These are phyloP conservation scores for Aspergillus floridensis DNA, from an alignment of 2,329 filamentous ascomycete genomes.

Conservation along the genomic window DNA sequence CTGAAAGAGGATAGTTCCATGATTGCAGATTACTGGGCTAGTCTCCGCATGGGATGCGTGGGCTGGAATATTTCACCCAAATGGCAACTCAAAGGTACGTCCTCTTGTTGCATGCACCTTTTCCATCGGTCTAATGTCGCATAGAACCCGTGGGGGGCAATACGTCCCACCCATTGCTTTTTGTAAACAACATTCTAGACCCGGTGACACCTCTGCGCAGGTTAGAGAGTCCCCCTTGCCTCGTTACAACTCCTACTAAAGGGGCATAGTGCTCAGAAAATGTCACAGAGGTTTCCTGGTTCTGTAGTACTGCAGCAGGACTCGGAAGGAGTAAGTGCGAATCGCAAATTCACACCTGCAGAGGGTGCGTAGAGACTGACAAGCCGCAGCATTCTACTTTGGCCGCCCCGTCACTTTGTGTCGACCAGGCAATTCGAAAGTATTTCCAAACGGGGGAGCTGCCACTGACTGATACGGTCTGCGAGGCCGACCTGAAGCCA, in stretches of 20 bases:
- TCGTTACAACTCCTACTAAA: constrained; percentile 5
- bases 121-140: not conserved
- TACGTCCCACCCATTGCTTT: constrained; percentile 54
- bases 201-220: constrained; percentile 56
- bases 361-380: not conserved
- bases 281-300: constrained; percentile 43
- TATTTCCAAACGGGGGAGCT: constrained; percentile 45
- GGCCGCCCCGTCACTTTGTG: constrained; percentile 39
- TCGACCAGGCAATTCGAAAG: constrained; percentile 32
- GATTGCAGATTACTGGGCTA: constrained; percentile 40
- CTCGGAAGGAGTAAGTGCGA: constrained; percentile 39
- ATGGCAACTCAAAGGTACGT: constrained; percentile 37
- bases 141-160: constrained; percentile 28
- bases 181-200: constrained; percentile 57
- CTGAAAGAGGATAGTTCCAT: constrained; percentile 25
- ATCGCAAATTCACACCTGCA: not conserved
- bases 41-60: constrained; percentile 35
- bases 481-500: constrained; percentile 38
- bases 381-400: constrained; percentile 32
- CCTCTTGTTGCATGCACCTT: not conserved
- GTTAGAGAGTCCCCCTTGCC: constrained; percentile 15
- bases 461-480: constrained; percentile 36
- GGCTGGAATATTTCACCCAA: constrained; percentile 36
- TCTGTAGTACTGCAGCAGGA: constrained; percentile 48
- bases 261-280: constrained; percentile 31